These are phyloP conservation scores for Pythium monospermum DNA, from an alignment of 352 stramenopile species.

Conservation along the genomic window DNA sequence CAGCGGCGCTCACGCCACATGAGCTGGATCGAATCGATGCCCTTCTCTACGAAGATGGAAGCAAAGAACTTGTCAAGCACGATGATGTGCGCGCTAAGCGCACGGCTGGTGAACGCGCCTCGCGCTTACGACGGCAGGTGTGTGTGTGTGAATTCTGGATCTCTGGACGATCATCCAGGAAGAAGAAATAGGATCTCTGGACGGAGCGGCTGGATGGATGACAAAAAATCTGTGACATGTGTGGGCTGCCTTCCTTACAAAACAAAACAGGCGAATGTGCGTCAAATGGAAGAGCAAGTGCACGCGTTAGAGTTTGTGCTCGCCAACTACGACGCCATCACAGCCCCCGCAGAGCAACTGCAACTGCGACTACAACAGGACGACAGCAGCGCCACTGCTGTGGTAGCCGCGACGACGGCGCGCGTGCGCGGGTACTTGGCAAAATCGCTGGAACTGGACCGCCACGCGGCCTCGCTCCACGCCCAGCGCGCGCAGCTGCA, in stretches of 20 bases:
- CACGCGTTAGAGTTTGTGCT: conserved; percentile 14
- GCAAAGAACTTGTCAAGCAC: conserved; percentile 5
- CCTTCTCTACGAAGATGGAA: conserved; percentile 16
- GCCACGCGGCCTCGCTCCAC: conserved; percentile 12
- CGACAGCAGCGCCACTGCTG: not conserved
- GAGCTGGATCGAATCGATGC: conserved; percentile 17
- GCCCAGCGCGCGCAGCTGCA: conserved; percentile 14
- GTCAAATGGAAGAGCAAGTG: conserved; percentile 20
- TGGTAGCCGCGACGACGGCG: conserved; percentile 8
- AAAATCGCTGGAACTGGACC: conserved; percentile 7
- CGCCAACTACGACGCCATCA: conserved; percentile 16
- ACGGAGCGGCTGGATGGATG: not conserved
- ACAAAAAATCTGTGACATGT: conserved; percentile 2
- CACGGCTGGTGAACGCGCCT: conserved; percentile 12
- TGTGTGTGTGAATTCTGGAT: not conserved
- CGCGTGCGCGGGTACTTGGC: conserved; percentile 16
- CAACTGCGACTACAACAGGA: not conserved
- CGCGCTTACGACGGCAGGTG: conserved; percentile 19
- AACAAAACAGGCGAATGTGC: conserved; percentile 18
- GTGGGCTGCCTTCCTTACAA: too few relatives aligned
- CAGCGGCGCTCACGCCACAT: conserved; percentile 8
- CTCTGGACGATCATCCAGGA: conserved; percentile 1
- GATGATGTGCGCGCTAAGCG: conserved; percentile 18
- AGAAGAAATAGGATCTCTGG: not conserved
- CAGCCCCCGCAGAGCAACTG: not conserved